Evolutionary conservation across 1,139 yeast species (phyloP).

Genomic region (Candida neerlandica): DNA sequence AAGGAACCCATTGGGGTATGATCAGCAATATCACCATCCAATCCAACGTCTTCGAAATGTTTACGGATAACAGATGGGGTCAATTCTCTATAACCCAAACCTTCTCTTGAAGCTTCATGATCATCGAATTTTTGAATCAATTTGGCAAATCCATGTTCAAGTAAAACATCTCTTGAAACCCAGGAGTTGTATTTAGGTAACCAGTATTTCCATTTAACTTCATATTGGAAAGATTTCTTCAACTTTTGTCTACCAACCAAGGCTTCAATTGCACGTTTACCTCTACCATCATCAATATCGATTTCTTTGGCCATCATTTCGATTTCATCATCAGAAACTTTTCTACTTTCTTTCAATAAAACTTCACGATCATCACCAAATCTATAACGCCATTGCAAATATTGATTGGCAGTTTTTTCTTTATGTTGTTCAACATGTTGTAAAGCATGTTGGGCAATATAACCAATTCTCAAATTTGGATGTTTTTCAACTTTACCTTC

Average conservation of each 20-base stretch:
- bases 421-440: conserved; percentile 97
- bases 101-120: conserved; percentile 98
- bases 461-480: conserved; percentile 96
- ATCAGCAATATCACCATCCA: conserved; percentile 97
- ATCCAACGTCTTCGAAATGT: conserved; percentile 96
- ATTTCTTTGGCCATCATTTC: conserved; percentile 77
- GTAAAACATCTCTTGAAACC: conserved; percentile 81
- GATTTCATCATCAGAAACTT: conserved; percentile 80
- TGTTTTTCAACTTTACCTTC: conserved; percentile 94
- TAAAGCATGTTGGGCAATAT: conserved; percentile 97
- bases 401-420: conserved; percentile 97
- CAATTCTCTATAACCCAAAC: conserved; percentile 93
- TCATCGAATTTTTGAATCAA: conserved; percentile 94
- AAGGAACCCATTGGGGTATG: conserved; percentile 96
- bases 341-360: conserved; percentile 87
- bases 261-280: conserved; percentile 87
- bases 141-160: conserved; percentile 84
- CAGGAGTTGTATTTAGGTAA: conserved; percentile 92
- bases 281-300: conserved; percentile 85
- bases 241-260: conserved; percentile 96
- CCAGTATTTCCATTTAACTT: conserved; percentile 92
- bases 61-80: conserved; percentile 90
- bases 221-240: conserved; percentile 96
- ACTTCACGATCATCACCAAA: conserved; percentile 99
- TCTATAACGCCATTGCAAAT: conserved; percentile 96